These are phyloP conservation scores for Tuber indicum DNA, from an alignment of 495 filamentous ascomycete genomes.

Conservation along the genomic window DNA sequence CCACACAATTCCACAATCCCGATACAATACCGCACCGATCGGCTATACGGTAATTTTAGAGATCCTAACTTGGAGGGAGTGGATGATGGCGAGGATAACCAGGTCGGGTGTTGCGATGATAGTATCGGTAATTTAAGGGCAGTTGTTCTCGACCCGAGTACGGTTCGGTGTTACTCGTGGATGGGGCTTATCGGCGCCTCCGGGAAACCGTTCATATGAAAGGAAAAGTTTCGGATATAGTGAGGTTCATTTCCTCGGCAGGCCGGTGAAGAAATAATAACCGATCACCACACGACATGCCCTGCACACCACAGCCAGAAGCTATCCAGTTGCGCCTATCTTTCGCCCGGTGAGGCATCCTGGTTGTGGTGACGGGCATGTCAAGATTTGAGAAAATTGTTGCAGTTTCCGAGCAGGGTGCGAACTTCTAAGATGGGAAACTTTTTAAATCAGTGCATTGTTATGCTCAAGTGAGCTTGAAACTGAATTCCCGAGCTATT, in stretches of 20 bases:
- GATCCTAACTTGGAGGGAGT: not conserved
- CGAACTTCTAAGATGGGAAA: too few species aligned
- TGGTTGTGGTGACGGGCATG: too few species aligned
- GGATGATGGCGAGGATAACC: not conserved
- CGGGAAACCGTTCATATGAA: not conserved
- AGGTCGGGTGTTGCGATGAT: not conserved
- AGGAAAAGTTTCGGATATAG: not conserved
- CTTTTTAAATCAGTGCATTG: too few species aligned
- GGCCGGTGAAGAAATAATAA: not conserved
- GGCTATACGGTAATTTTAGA: not conserved
- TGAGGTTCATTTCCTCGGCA: not conserved
- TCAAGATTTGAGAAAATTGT: too few species aligned
- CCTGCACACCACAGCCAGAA: not conserved
- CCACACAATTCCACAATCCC: not conserved
- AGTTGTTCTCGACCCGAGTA: not conserved
- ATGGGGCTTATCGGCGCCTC: not conserved
- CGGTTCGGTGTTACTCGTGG: not conserved
- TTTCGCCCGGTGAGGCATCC: too few species aligned
- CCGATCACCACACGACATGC: not conserved
- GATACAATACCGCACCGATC: not conserved
- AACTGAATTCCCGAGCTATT: too few species aligned
- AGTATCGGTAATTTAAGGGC: not conserved
- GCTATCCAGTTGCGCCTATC: too few species aligned
- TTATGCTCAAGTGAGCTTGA: too few species aligned
- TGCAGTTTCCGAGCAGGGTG: too few species aligned